Base-by-base conservation (phyloP, 371 early-diverging fungal species). In the Apophysomyces variabilis region DNA sequence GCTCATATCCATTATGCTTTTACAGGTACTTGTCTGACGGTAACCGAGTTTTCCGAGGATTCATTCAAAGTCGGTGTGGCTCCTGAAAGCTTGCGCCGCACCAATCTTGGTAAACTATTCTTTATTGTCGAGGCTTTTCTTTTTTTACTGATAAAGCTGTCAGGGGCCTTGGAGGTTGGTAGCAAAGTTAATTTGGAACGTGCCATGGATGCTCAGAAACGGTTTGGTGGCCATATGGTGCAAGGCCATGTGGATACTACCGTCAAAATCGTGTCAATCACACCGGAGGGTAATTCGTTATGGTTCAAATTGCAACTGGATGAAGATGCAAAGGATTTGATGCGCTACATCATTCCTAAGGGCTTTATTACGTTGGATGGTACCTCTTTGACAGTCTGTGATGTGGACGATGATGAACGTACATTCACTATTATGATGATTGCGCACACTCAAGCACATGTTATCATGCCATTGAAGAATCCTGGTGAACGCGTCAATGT, bases 201-300 rank as follows among this genome's bases (percentile, higher is more conserved):
- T 9, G 96, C 95, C n/a, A 88, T 96, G 87, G 87, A 88, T 13
- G 88, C 91, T 5, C 85, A 84, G 26, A 93, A 93, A 54, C 89
- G 98, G 13, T 93, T 96, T 69, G 99, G 99, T 47, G 99, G 99
- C 0, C 99, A 98, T 75, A 90, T 96, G 82, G 99, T 98, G 32
- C 97, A 96, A 76, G 98, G 97, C 6, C 99, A 98, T 73, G 93
- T 98, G 47, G 98, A 98, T 72, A 83, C 87, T 16, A 93, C 95
- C 0, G 93, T 92, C 36, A 82, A 83, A 18, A 90, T 98, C 57
- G 69, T 83, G 38, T 73, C 80, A 36, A 85, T 90, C n/a, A 88
- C 82, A 5, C 93, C 93, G 12, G 98, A 98, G 66, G 93, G 87
- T 21, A 95, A 96, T 75, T 93, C 96, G 12, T 73, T 96, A 38